phyloP scores from a whole-genome alignment of 805 yeast species.

The Scheffersomyces ergatensis region DNA sequence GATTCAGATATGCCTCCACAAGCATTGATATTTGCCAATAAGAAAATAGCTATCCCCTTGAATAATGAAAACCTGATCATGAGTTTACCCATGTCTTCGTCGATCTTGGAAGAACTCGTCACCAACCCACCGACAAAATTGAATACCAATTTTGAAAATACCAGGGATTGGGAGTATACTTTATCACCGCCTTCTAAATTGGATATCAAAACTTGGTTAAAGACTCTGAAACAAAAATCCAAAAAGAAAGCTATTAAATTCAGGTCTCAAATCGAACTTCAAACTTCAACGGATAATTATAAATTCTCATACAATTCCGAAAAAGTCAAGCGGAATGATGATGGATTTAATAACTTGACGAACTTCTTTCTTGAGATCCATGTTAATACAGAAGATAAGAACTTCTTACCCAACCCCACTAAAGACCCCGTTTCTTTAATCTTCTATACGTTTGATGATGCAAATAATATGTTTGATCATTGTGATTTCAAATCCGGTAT shows the following conservation, averaged over 20 bases:
- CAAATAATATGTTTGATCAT: conserved; percentile 13
- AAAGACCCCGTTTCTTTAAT: conserved; percentile 58
- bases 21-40: conserved; percentile 69
- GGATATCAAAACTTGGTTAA: conserved; percentile 35
- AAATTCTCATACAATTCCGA: conserved; percentile 36
- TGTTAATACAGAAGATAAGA: conserved; percentile 34
- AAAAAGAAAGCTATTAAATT: conserved; percentile 12
- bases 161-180: conserved; percentile 43
- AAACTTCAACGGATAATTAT: conserved; percentile 38
- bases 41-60: conserved; percentile 46
- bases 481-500: conserved; percentile 12
- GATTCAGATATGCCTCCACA: conserved; percentile 48
- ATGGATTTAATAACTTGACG: conserved; percentile 47
- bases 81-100: conserved; percentile 1
- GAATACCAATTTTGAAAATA: no score
- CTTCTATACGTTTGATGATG: conserved; percentile 59
- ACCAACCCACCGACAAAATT: background rate
- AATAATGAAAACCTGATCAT: conserved; percentile 4
- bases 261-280: conserved; percentile 52
- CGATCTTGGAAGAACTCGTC: background rate
- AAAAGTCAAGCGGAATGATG: conserved; percentile 34
- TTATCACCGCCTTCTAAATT: conserved; percentile 46
- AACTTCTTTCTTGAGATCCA: conserved; percentile 70
- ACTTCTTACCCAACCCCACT: conserved; percentile 58
- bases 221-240: conserved; percentile 10